A percentile compares a stretch with the other conserved stretches of the same genome.
These are phyloP conservation scores for Haplosporangium sp. DNA, from an alignment of 371 early-diverging fungal genomes.

Conservation along the genomic window DNA sequence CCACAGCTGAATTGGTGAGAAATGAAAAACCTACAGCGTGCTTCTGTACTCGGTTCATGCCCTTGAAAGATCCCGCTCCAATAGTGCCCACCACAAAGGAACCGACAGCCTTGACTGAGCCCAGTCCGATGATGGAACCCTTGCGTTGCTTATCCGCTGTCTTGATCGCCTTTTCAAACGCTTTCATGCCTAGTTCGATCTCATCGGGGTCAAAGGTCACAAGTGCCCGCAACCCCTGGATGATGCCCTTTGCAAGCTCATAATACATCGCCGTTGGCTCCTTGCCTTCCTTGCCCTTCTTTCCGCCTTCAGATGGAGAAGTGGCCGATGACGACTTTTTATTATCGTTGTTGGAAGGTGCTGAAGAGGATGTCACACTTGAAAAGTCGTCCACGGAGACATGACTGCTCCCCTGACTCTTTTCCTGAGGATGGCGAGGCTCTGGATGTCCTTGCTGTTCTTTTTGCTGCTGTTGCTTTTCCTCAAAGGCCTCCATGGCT, in stretches of 20 bases:
- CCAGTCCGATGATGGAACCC: conserved; percentile 43
- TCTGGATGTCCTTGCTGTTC: neutral
- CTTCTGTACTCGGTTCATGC: conserved; percentile 55
- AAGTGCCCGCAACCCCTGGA: conserved; percentile 42
- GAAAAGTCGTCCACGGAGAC: conserved; percentile 9
- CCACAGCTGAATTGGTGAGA: neutral
- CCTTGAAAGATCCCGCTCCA: conserved; percentile 48
- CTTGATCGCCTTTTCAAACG: conserved; percentile 47
- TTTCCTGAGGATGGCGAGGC: too few relatives aligned
- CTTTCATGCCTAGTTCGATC: conserved; percentile 46
- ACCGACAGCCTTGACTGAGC: conserved; percentile 48
- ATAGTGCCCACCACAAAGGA: conserved; percentile 50
- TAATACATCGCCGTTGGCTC: conserved; percentile 35
- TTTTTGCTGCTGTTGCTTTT: conserved; percentile 5
- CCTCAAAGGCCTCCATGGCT: conserved; percentile 10
- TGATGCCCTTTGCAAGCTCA: conserved; percentile 33
- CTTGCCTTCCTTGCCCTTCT: conserved; percentile 17
- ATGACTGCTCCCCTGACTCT: too few relatives aligned
- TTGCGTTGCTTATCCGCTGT: conserved; percentile 47
- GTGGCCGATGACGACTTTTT: conserved; percentile 11
- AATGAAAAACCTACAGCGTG: conserved; percentile 43
- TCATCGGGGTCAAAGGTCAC: conserved; percentile 45
- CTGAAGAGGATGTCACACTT: conserved; percentile 23
- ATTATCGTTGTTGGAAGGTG: conserved; percentile 19
- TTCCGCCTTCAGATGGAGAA: neutral